Base-by-base conservation (phyloP, 352 stramenopile species). In the Thraustochytrium striatum region DNA sequence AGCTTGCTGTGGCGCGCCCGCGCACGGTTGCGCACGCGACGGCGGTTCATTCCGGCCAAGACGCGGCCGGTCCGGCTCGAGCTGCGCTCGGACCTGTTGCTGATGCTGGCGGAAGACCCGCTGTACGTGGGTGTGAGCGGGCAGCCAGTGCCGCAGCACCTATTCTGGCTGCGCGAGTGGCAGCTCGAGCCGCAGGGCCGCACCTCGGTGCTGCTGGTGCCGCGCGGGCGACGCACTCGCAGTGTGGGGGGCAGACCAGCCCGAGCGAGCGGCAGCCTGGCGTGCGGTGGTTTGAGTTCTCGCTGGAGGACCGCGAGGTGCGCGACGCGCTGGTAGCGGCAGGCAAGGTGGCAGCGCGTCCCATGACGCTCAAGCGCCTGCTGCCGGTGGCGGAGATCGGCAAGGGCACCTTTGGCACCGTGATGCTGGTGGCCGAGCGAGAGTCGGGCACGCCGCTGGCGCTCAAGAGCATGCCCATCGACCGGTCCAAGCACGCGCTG, bases 161-260 rank as follows among this genome's bases (percentile, higher is more conserved):
- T 75, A 9, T 75, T 75, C 36, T 75, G 65, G 65, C 43, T 75
- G 52, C 39, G 41, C 16, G 65, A 75, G 52, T 75, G 65, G 65
- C 5, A 68, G 50, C 43, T 58, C 28, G 41, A 75, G 65, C 21
- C 32, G 5, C 65, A 7, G 30, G 65, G 13, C 21, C 21, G 5
- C 44, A 13, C 50, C 3, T 32, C 7, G 3, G 65, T 1, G n/a
- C 16, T 39, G 13, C 25, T 41, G 19, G 8, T 33, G 33, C n/a
- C 30, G 28, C 28, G 1, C 25, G 43, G 2, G n/a, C 25, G n/a
- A 9, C 38, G 38, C 38, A 39, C 16, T 52, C 38, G 5, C 13
- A 52, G 28, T 30, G n/a, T 1, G 61, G 43, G 11, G 33, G 43
- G n/a, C n/a, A n/a, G n/a, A 7, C n/a, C 16, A 11, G 8, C 7